Percentiles rank a stretch among this genome's conserved stretches.
Evolutionary conservation across 192 early-diverging fungal species (phyloP).

Genomic region (Coemansia brasiliensis): DNA sequence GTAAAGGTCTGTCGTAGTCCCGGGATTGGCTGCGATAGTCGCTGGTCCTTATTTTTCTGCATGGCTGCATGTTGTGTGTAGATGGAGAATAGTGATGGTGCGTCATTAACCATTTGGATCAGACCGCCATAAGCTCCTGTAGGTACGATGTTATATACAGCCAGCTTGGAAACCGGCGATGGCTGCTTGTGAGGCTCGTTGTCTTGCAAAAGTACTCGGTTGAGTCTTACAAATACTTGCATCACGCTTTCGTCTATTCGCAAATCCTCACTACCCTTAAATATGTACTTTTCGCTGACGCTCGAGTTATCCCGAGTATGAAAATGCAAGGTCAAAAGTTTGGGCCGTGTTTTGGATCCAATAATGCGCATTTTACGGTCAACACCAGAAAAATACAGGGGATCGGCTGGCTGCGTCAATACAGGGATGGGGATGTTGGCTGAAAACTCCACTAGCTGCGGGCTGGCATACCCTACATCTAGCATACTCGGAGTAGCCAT

Average conservation of each 20-base stretch:
- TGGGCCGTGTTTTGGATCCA: constrained; percentile 84
- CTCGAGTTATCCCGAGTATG: constrained; percentile 54
- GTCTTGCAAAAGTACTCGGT: constrained; percentile 14
- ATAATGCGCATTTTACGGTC: constrained; percentile 23
- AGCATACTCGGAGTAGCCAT: constrained; percentile 9
- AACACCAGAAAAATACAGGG: constrained; percentile 22
- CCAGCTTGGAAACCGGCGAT: background rate
- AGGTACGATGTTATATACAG: constrained; percentile 69
- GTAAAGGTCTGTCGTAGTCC: constrained; percentile 21
- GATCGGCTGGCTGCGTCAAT: constrained; percentile 27
- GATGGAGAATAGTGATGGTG: constrained; percentile 65
- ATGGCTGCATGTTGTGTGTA: constrained; percentile 16
- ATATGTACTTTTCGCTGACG: constrained; percentile 66
- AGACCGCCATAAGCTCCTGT: constrained; percentile 81
- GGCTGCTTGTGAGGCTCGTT: too few relatives aligned
- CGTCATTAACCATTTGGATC: constrained; percentile 87
- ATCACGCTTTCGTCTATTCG: constrained; percentile 91
- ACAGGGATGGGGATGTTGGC: constrained; percentile 31
- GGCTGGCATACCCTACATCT: constrained; percentile 11
- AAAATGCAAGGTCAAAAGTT: constrained; percentile 67
- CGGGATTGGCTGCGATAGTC: background rate
- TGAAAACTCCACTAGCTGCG: constrained; percentile 13
- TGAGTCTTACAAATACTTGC: constrained; percentile 58
- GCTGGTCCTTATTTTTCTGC: background rate
- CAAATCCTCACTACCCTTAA: constrained; percentile 93